A percentile compares a stretch with the other conserved stretches of the same genome.
Evolutionary conservation across 441 rosid species (phyloP).

Genomic region (Pelargonium australe): DNA sequence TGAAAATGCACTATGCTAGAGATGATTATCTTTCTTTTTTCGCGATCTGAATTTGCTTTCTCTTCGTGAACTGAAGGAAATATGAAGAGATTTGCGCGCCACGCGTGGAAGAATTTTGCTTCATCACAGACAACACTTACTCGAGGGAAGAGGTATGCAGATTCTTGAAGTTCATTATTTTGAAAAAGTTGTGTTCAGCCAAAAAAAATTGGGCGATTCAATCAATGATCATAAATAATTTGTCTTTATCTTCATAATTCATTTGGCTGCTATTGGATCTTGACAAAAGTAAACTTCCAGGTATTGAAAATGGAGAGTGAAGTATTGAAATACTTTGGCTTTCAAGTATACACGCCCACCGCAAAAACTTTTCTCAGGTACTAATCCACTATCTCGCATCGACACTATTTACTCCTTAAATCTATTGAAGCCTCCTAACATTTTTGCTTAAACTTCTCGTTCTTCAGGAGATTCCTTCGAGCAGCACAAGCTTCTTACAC

Average conservation of each 20-base stretch:
- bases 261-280: neutral
- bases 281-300: slow-evolving; percentile 33
- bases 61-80: slow-evolving; percentile 36
- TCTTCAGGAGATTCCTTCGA: slow-evolving; percentile 55
- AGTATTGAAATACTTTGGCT: slow-evolving; percentile 54
- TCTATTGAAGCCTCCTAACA: neutral
- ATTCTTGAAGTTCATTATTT: too few relatives aligned
- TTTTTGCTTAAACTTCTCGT: slow-evolving; percentile 11
- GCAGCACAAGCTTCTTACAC: slow-evolving; percentile 57
- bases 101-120: slow-evolving; percentile 62
- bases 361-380: slow-evolving; percentile 82
- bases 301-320: slow-evolving; percentile 76
- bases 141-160: slow-evolving; percentile 49
- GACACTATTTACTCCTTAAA: neutral
- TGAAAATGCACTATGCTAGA: too few relatives aligned
- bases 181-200: too few relatives aligned
- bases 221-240: neutral
- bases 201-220: too few relatives aligned
- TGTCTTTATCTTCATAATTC: neutral
- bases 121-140: slow-evolving; percentile 68
- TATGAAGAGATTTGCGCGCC: slow-evolving; percentile 72
- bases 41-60: slow-evolving; percentile 1
- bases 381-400: slow-evolving; percentile 13
- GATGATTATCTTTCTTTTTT: too few relatives aligned
- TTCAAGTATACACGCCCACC: slow-evolving; percentile 68